Evolutionary conservation across 169 alveolate genomes (phyloP).

Genomic region (Plasmodium ovale): DNA sequence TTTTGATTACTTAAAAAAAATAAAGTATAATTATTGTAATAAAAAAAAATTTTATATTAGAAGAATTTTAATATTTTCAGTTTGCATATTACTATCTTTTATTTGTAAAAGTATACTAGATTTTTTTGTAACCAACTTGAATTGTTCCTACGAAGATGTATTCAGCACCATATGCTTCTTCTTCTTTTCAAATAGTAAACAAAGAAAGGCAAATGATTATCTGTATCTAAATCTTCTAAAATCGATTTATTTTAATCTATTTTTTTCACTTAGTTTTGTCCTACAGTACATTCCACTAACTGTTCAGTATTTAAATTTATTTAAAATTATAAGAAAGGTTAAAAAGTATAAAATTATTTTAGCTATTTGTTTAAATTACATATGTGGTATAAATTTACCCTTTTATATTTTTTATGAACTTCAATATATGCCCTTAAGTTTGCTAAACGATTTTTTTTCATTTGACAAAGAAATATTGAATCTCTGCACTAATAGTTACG

Average conservation of each 20-base stretch:
- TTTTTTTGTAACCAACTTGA: constrained; percentile 52
- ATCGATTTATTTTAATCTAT: constrained; percentile 67
- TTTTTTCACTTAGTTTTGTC: constrained; percentile 59
- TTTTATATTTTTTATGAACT: constrained; percentile 40
- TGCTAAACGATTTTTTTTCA: constrained; percentile 41
- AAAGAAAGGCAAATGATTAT: constrained; percentile 27
- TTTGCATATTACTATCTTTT: constrained; percentile 38
- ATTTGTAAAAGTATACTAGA: constrained; percentile 54
- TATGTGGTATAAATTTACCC: constrained; percentile 66
- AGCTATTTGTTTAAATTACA: constrained; percentile 61
- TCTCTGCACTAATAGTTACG: neutral
- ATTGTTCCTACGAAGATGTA: constrained; percentile 39
- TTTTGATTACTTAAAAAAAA: constrained; percentile 55
- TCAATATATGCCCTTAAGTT: constrained; percentile 28
- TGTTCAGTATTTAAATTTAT: constrained; percentile 63
- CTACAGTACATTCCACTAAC: constrained; percentile 60
- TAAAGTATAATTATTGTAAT: constrained; percentile 54
- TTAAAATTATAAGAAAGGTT: constrained; percentile 68
- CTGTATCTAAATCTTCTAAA: constrained; percentile 42
- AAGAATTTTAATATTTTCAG: constrained; percentile 56
- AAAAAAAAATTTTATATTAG: constrained; percentile 42
- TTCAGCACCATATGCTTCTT: constrained; percentile 38
- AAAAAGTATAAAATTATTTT: constrained; percentile 45
- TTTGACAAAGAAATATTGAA: constrained; percentile 12
- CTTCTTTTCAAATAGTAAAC: constrained; percentile 24